A percentile compares a stretch with the other conserved stretches of the same genome.
phyloP scores from a whole-genome alignment of 176 grass and related monocot species.

The Eleusine coracana region DNA sequence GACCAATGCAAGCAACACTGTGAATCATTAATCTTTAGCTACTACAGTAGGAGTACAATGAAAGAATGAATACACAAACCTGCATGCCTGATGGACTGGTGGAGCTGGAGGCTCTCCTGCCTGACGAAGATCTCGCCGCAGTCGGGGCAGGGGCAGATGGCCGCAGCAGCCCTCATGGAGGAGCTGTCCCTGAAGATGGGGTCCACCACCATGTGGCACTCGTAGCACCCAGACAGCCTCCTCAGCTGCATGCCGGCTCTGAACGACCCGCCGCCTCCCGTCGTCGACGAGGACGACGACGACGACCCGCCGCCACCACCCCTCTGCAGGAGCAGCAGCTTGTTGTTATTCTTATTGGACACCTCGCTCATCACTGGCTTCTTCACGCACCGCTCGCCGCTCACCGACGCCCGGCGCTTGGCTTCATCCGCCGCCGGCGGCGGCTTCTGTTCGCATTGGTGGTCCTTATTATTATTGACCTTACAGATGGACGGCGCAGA shows the following conservation, averaged over 20 bases:
- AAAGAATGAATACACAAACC: constrained; percentile 21
- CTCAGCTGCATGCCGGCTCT: constrained; percentile 62
- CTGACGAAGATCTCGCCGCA: constrained; percentile 88
- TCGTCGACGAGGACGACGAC: constrained; percentile 40
- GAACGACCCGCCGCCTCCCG: constrained; percentile 69
- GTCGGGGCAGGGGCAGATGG: constrained; percentile 74
- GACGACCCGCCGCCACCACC: constrained; percentile 32
- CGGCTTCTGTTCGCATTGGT: neutral
- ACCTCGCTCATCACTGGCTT: constrained; percentile 48
- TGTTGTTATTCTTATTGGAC: neutral
- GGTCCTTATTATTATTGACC: constrained; percentile 20
- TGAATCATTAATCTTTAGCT: no score
- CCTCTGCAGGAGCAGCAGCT: constrained; percentile 3
- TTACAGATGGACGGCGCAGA: constrained; percentile 69
- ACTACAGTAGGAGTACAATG: no score
- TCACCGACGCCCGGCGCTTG: constrained; percentile 67
- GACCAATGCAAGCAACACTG: neutral
- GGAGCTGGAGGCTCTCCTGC: constrained; percentile 69
- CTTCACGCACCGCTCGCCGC: constrained; percentile 58
- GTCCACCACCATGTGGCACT: constrained; percentile 91
- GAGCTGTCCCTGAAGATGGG: constrained; percentile 49
- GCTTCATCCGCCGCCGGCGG: neutral
- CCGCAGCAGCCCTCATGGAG: constrained; percentile 41
- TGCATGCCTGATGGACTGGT: constrained; percentile 78
- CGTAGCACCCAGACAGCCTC: constrained; percentile 87